Evolutionary conservation across 768 basidiomycete genomes (phyloP).

Genomic region (Agaricus subrufescens): DNA sequence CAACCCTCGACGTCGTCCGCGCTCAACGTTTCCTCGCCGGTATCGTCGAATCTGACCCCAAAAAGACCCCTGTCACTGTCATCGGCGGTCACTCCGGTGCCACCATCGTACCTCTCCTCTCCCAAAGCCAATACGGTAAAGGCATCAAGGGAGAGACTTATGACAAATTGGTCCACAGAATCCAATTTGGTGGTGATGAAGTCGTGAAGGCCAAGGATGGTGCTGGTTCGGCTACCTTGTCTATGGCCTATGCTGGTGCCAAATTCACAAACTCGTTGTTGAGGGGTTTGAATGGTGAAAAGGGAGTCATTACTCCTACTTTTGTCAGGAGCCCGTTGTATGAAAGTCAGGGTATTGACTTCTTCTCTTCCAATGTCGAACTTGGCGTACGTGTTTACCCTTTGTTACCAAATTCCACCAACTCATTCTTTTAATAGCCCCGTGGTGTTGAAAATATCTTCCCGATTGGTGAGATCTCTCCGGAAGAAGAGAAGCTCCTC

Average conservation of each 20-base stretch:
- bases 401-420: conserved; percentile 7
- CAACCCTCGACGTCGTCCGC: conserved; percentile 97
- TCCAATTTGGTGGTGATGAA: conserved; percentile 98
- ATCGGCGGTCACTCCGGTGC: conserved; percentile 94
- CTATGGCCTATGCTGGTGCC: conserved; percentile 94
- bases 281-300: conserved; percentile 83
- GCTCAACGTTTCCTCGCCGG: conserved; percentile 85
- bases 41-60: conserved; percentile 56
- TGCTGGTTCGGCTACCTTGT: conserved; percentile 90
- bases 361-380: conserved; percentile 93
- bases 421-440: conserved; percentile 31
- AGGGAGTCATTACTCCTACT: conserved; percentile 78
- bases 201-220: conserved; percentile 98
- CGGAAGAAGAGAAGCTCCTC: conserved; percentile 82
- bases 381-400: conserved; percentile 68
- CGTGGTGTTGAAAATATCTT: conserved; percentile 94
- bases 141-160: conserved; percentile 70
- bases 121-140: conserved; percentile 71
- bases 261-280: conserved; percentile 84
- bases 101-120: conserved; percentile 96
- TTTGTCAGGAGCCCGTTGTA: conserved; percentile 89
- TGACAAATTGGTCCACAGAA: conserved; percentile 81
- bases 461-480: conserved; percentile 72
- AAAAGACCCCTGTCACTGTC: conserved; percentile 73
- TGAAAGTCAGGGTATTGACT: conserved; percentile 81